These are phyloP conservation scores for Paramecium sonneborni DNA, from an alignment of 73 alveolate species.

Conservation along the genomic window DNA sequence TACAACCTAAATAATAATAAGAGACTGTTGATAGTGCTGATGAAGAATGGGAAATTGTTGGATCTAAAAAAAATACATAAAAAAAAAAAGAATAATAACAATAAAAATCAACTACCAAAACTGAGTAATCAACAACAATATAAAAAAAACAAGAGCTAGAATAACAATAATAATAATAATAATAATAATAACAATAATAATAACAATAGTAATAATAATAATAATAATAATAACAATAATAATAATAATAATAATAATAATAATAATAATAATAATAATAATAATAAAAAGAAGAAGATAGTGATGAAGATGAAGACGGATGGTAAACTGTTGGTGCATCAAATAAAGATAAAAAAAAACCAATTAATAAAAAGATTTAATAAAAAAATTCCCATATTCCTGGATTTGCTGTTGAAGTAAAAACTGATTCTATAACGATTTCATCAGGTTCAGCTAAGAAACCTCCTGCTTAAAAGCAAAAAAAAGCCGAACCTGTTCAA, in stretches of 20 bases:
- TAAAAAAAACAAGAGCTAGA: neutral
- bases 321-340: constrained; percentile 18
- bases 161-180: neutral
- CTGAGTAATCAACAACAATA: neutral
- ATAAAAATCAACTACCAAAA: neutral
- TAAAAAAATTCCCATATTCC: neutral
- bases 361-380: neutral
- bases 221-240: neutral
- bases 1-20: neutral
- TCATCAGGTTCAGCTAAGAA: neutral
- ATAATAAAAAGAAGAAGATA: neutral
- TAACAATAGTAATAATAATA: neutral
- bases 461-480: neutral
- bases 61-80: neutral
- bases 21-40: neutral
- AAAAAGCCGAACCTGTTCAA: neutral
- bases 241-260: neutral
- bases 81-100: neutral
- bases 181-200: neutral
- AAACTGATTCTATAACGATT: neutral
- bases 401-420: neutral
- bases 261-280: neutral
- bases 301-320: constrained; percentile 14
- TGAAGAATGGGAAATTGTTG: constrained; percentile 28
- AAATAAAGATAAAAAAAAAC: neutral